Evolutionary conservation across 2,329 filamentous ascomycete genomes (phyloP), one percentile per base, ranked within the genome.

Genomic region (Fulvia fulva): DNA sequence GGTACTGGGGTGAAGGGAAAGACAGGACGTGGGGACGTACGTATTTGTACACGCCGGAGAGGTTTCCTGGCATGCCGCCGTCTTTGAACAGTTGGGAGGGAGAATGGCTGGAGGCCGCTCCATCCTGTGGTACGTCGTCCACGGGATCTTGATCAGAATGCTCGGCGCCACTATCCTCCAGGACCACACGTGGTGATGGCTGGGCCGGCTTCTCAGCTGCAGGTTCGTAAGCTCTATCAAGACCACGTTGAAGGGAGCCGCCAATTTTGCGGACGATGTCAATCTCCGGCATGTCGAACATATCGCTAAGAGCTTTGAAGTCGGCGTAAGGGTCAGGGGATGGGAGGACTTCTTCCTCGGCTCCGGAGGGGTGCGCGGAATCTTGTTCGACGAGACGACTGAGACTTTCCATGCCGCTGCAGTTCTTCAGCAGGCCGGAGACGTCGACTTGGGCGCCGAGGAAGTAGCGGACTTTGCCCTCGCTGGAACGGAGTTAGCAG

Each of bases 371-470:
- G 14, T 73, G 62, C 3, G 67, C 61, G 22, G 69, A 58, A 7
- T 71, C 65, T 45, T 57, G 66, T 52, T 56, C 67, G 37, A 63
- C 69, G 23, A 66, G 62, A 46, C 59, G 68, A 51, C 78, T 77
- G 14, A 89, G 75, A 0, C 84, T 85, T 11, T 87, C 83, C 30
- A 90, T 79, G 16, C 86, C 86, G 0, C 82, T 80, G 59, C 80
- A 83, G 43, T 88, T 83, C 67, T 85, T 87, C 9, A 84, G 82
- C 0, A 90, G 78, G 3, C 86, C 85, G 0, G 84, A 87, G 11
- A 90, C 79, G 60, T 90, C 87, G 23, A 90, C 83, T 68, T 90
- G 87, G 0, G 87, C 87, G 30, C 88, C 87, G 54, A 91, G 83
- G 66, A 84, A 85, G 68, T 90, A 90, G 19, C 87, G 81, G 0